These are phyloP conservation scores for Dryadomyces quercus-mongolicae DNA, from an alignment of 2,329 filamentous ascomycete genomes.

Conservation along the genomic window DNA sequence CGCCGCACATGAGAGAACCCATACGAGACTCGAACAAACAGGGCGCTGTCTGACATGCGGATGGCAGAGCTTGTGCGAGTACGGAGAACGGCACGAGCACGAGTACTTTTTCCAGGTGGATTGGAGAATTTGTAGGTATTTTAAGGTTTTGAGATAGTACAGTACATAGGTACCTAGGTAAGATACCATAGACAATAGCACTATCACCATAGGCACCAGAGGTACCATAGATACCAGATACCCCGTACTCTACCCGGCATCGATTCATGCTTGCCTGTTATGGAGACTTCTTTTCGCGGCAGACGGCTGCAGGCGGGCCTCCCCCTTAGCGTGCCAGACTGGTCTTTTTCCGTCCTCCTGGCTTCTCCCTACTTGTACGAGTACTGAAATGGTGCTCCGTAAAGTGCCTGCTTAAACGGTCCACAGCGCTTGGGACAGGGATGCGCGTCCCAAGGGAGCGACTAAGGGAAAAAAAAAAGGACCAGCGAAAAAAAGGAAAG, in stretches of 20 bases:
- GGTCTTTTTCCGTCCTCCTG: background rate
- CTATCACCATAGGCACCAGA: too few relatives aligned
- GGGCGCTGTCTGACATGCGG: background rate
- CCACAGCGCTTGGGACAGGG: background rate
- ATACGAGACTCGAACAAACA: background rate
- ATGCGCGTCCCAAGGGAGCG: constrained; percentile 1
- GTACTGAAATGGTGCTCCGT: background rate
- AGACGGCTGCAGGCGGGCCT: background rate
- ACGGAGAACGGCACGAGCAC: too few relatives aligned
- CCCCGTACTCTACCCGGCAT: background rate
- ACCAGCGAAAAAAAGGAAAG: constrained; percentile 1
- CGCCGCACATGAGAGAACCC: background rate
- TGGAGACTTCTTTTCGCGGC: background rate
- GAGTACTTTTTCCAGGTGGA: too few relatives aligned
- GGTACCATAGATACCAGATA: too few relatives aligned
- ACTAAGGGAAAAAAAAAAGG: background rate
- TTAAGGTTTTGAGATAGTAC: too few relatives aligned
- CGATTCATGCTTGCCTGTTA: background rate
- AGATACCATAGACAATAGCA: too few relatives aligned
- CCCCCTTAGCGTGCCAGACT: background rate
- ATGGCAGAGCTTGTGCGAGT: background rate
- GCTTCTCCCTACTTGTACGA: too few relatives aligned
- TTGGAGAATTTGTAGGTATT: too few relatives aligned
- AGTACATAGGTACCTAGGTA: too few relatives aligned
- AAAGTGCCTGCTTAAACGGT: background rate